Evolutionary conservation across 2,329 filamentous ascomycete genomes (phyloP), one percentile per base, ranked within the genome.

Genomic region (Diatrype stigma): DNA sequence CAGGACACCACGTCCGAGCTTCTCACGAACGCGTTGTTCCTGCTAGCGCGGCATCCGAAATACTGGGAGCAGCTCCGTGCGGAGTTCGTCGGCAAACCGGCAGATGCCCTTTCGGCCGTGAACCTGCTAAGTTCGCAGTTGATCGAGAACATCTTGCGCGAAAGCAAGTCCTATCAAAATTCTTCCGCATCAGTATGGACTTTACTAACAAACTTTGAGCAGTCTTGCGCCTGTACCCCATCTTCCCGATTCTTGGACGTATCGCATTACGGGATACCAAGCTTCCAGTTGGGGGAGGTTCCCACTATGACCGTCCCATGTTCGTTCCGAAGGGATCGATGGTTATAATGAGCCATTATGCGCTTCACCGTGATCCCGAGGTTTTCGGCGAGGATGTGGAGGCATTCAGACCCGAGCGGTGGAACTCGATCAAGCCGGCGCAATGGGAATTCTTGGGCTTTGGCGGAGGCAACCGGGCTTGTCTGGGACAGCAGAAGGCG

Each of bases 1-100:
- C 54, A 54, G 23, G 54, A 56, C 26, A 56, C 54, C 5, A 56
- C 54, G 6, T 54, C 54, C 7, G 49, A 51, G 10, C 42, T 52
- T 6, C 48, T 56, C 6, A 50, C 50, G 2, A 54, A 55, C 45
- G 46, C 45, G 5, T 37, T 56, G 10, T 51, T 52, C 23, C 26
- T 55, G 6, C 34, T 56, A 6, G 45, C 52, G 19, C 55, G 52
- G 2, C 45, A 51, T 42, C 55, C 52, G 1, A 21, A 22, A 17
- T 46, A 51, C 28, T 56, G 54, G 54, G 19, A 47, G 19, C 50
- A 46, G 5, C 50, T 56, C n/a, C 47, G 51, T 3, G 16, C n/a
- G 12, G 54, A 56, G 35, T 51, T 56, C 26, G 12, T 23, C 22
- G 46, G 32, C 8, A 51, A 45, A 21, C 37, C 37, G 3, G 45